Percentiles rank a stretch among this genome's conserved stretches.
Conservation (phyloP, 1,284 basidiomycete genomes). For the Flammula alnicola region DNA sequence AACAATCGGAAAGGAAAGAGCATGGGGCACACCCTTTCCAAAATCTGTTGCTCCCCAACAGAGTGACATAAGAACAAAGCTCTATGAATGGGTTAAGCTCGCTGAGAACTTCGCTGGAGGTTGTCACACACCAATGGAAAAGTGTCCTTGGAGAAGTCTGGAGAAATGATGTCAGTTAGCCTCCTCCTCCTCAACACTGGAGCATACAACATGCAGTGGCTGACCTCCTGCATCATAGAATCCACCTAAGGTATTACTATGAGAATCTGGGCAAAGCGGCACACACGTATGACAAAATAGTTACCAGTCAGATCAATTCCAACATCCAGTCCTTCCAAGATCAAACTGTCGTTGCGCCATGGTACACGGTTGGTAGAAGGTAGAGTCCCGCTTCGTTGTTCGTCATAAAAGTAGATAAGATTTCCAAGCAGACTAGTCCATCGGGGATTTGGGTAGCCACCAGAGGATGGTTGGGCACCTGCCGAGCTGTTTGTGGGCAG, state of each 20-base stretch:
- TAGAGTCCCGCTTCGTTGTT: conserved; percentile 82
- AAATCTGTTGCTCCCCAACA: conserved; percentile 89
- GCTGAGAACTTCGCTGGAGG: background rate
- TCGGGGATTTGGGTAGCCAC: conserved; percentile 67
- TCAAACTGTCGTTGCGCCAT: conserved; percentile 85
- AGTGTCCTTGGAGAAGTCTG: conserved; percentile 88
- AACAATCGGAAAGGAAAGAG: background rate
- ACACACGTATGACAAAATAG: conserved; percentile 13
- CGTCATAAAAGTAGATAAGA: conserved; percentile 89
- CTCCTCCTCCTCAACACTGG: background rate
- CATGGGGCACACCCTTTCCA: conserved; percentile 67
- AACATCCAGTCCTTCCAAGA: conserved; percentile 79
- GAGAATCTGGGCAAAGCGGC: background rate
- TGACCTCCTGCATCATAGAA: conserved; percentile 91
- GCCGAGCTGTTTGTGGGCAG: conserved; percentile 65
- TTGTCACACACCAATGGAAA: conserved; percentile 66
- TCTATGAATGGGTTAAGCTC: conserved; percentile 40
- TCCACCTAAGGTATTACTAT: conserved; percentile 47
- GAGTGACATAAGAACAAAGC: conserved; percentile 80
- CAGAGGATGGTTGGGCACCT: conserved; percentile 55
- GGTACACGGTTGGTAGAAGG: conserved; percentile 72
- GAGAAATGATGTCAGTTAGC: conserved; percentile 8
- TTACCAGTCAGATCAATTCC: conserved; percentile 74
- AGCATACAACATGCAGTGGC: conserved; percentile 11
- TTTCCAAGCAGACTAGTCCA: conserved; percentile 84